These are phyloP conservation scores for Candida sojae DNA, from an alignment of 1,139 yeast species.

Conservation along the genomic window DNA sequence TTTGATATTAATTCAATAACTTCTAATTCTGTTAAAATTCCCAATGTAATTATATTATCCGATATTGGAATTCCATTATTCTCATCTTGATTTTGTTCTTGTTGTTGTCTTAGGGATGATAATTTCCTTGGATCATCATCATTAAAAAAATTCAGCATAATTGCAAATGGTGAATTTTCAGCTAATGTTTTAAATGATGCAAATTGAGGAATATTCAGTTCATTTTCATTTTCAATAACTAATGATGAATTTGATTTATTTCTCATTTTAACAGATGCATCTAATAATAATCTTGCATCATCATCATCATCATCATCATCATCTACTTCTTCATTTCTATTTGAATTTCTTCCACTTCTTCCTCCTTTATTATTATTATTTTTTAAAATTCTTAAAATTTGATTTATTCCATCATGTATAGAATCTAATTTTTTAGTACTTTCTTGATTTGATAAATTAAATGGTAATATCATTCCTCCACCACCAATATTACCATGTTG, in stretches of 20 bases:
- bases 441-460: conserved; percentile 2
- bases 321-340: conserved; percentile 1
- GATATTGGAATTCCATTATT: conserved; percentile 7
- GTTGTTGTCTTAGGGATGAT: conserved; percentile 6
- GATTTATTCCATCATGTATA: conserved; percentile 35
- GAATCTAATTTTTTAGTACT: conserved; percentile 20
- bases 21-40: conserved; percentile 52
- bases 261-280: conserved; percentile 30
- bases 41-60: conserved; percentile 44
- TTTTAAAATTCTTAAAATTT: conserved; percentile 28
- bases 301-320: conserved; percentile 28
- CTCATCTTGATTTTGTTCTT: conserved; percentile 3
- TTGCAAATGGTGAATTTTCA: conserved; percentile 52
- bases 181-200: conserved; percentile 32
- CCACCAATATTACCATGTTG: conserved; percentile 1
- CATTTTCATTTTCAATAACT: conserved; percentile 6
- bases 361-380: not conserved
- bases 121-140: conserved; percentile 15
- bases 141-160: conserved; percentile 34
- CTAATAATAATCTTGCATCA: conserved; percentile 24
- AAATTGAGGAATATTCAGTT: conserved; percentile 29
- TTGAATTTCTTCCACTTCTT: too few species aligned
- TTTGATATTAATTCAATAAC: conserved; percentile 53
- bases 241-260: conserved; percentile 8
- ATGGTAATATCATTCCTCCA: conserved; percentile 1